Conservation (phyloP, 176 grass and related monocot species). For the Ensete glaucum region DNA sequence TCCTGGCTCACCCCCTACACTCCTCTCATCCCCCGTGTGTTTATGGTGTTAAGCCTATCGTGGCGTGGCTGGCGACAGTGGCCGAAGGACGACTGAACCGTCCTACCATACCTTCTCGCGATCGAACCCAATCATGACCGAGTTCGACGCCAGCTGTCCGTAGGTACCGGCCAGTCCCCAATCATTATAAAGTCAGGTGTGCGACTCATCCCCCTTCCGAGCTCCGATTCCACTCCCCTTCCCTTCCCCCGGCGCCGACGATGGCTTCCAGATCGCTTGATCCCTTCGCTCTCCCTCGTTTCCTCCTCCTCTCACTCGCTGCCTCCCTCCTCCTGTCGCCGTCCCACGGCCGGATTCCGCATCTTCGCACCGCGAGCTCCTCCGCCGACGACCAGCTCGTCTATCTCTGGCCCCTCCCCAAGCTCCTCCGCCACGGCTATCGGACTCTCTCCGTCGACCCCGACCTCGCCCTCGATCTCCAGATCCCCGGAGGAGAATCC, state of each 20-base stretch:
- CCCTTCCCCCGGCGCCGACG: neutral
- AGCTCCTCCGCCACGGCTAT: constrained; percentile 34
- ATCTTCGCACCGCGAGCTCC: constrained; percentile 19
- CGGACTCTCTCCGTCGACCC: constrained; percentile 54
- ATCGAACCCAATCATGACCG: neutral
- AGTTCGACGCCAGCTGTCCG: neutral
- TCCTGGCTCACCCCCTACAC: neutral
- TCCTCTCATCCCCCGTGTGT: neutral
- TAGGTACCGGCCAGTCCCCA: neutral
- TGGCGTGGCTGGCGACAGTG: neutral
- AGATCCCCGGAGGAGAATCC: constrained; percentile 28
- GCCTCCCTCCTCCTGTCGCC: constrained; percentile 13
- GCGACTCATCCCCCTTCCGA: neutral
- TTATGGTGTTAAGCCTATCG: neutral
- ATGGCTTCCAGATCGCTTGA: constrained; percentile 36
- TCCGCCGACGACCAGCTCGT: constrained; percentile 13
- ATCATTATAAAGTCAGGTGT: neutral
- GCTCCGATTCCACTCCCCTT: neutral
- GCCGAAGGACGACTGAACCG: neutral
- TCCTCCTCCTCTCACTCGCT: constrained; percentile 21
- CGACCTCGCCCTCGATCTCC: constrained; percentile 42
- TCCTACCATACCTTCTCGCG: neutral
- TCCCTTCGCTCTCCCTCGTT: constrained; percentile 5
- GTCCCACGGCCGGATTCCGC: constrained; percentile 13
- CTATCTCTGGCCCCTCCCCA: constrained; percentile 85